Base-by-base conservation (phyloP, 2,329 filamentous ascomycete species). In the Cladobotryum mycophilum region DNA sequence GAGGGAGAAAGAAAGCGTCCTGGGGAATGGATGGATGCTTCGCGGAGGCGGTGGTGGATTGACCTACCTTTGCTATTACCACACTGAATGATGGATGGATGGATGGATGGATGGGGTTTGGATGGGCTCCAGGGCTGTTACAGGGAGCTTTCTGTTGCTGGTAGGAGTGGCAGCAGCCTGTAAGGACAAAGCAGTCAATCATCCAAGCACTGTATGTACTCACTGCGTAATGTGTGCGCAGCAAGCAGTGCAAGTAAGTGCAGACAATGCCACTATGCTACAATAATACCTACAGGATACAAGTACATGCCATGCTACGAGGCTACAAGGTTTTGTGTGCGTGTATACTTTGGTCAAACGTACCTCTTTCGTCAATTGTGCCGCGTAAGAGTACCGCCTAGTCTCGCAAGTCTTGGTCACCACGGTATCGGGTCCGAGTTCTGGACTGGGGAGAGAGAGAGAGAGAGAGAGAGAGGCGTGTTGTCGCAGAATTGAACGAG, bases 1-100 rank as follows among this genome's bases (percentile, higher is more conserved):
- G 42, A 50, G 52, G 56, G 56, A 56, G 56, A 57, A 55, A 56
- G 48, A 50, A 47, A 53, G 53, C 47, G 47, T 42, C 20, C n/a
- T 54, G 52, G 17, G 37, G 37, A 40, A 40, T 38, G 36, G 36
- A 38, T 38, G 14, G 36, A 38, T 40, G 37, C 37, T 40, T 40
- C 37, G 44, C 55, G n/a, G 30, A 37, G 46, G 17, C 22, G 36
- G 25, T 33, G 40, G 38, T 20, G 33, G 35, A 34, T 35, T 12
- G 47, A 48, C 12, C 20, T n/a, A 20, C 20, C 20, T 15, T 46
- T 35, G 22, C 15, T 18, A n/a, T 30, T 14, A 34, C 18, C 33
- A 30, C 34, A 30, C 18, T 11, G 40, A 41, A 30, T 30, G 44
- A 30, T 11, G 40, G 33, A 30, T 30, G 44, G 44, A 36, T 36